Conservation (phyloP, 2,329 filamentous ascomycete genomes). For the Fusarium subglutinans region DNA sequence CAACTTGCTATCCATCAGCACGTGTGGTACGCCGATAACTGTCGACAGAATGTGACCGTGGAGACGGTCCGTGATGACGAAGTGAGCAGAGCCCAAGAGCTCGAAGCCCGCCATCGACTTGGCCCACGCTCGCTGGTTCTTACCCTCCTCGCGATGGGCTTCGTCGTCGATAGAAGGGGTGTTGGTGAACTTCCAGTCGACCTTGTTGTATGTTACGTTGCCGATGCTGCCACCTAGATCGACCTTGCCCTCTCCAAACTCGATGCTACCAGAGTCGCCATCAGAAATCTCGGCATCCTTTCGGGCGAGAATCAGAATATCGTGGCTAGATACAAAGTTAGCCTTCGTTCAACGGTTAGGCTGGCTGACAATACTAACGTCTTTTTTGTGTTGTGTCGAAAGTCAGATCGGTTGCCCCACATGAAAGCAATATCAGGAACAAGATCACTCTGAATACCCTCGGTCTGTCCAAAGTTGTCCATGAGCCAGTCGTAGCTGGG, state of each 20-base stretch:
- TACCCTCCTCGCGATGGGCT: slow-evolving; percentile 29
- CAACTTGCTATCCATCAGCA: slow-evolving; percentile 43
- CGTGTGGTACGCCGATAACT: slow-evolving; percentile 41
- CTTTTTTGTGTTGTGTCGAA: slow-evolving; percentile 39
- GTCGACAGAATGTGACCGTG: slow-evolving; percentile 42
- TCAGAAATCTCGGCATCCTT: slow-evolving; percentile 39
- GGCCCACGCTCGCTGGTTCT: slow-evolving; percentile 42
- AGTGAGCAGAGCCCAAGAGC: slow-evolving; percentile 38
- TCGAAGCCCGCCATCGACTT: slow-evolving; percentile 42
- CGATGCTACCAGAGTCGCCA: slow-evolving; percentile 31
- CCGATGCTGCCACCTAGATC: slow-evolving; percentile 34
- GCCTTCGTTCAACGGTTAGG: not conserved
- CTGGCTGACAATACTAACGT: slow-evolving; percentile 30
- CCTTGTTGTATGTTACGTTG: slow-evolving; percentile 42
- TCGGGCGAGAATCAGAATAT: slow-evolving; percentile 41
- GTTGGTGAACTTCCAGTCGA: slow-evolving; percentile 43
- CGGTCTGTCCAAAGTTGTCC: slow-evolving; percentile 27
- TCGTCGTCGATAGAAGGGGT: slow-evolving; percentile 37
- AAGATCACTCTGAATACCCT: slow-evolving; percentile 39
- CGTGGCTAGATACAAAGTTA: slow-evolving; percentile 32
- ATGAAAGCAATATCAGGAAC: slow-evolving; percentile 43
- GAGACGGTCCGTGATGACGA: slow-evolving; percentile 42
- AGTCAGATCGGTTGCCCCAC: slow-evolving; percentile 43
- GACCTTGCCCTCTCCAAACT: slow-evolving; percentile 38
- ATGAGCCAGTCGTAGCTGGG: slow-evolving; percentile 43